These are phyloP conservation scores for Colletotrichum shisoi DNA, from an alignment of 2,329 filamentous ascomycete genomes.

Conservation along the genomic window DNA sequence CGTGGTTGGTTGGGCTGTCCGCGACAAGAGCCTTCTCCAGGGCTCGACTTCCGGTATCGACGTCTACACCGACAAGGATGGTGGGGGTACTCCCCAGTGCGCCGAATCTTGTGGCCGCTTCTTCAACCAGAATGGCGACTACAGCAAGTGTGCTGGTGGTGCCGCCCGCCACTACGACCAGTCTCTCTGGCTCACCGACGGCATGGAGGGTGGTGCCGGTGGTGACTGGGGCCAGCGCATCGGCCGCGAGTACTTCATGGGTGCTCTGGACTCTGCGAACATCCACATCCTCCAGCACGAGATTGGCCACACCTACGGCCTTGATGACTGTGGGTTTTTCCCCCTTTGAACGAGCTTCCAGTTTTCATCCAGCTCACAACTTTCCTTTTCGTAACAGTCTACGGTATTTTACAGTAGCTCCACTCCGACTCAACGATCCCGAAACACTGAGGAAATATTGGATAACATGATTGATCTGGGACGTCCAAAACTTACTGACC, in stretches of 20 bases:
- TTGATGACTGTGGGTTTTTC: conserved; percentile 48
- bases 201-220: conserved; percentile 54
- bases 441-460: not conserved
- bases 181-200: conserved; percentile 58
- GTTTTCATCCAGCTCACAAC: not conserved
- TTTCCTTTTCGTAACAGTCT: conserved; percentile 2
- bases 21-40: conserved; percentile 49
- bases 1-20: conserved; percentile 56
- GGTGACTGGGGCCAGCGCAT: conserved; percentile 59
- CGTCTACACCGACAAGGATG: conserved; percentile 54
- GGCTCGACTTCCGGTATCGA: conserved; percentile 50
- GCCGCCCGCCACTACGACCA: conserved; percentile 54
- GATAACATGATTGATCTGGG: not conserved
- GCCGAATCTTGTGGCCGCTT: conserved; percentile 53
- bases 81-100: conserved; percentile 54
- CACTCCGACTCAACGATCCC: too few species aligned
- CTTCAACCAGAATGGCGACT: conserved; percentile 56
- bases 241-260: conserved; percentile 55
- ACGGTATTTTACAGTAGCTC: conserved; percentile 11
- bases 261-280: conserved; percentile 48
- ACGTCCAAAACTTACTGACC: not conserved
- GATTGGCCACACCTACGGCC: conserved; percentile 55
- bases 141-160: conserved; percentile 51
- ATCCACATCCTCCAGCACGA: conserved; percentile 59
- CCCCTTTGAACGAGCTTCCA: not conserved